Conservation (phyloP, 306 rosid genomes). For the Vicia faba region DNA sequence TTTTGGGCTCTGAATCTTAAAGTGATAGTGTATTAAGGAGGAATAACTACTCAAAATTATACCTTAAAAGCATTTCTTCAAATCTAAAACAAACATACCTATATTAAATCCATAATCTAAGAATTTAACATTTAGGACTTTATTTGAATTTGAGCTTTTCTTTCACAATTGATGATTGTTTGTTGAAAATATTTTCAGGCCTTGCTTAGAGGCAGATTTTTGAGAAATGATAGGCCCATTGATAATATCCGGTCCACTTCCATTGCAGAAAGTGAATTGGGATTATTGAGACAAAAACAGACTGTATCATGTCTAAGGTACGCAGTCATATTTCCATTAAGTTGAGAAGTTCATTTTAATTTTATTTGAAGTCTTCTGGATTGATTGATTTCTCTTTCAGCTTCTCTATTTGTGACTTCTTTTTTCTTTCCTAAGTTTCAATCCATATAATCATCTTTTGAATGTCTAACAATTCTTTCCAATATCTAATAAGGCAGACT, state of each 20-base stretch:
- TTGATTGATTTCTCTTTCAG: constrained; percentile 18
- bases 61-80: constrained; percentile 14
- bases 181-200: constrained; percentile 60
- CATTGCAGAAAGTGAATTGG: constrained; percentile 85
- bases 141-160: constrained; percentile 31
- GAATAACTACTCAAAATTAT: constrained; percentile 9
- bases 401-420: neutral
- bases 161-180: constrained; percentile 37
- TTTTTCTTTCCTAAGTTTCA: neutral
- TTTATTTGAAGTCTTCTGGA: constrained; percentile 26
- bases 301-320: constrained; percentile 97
- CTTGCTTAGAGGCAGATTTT: constrained; percentile 90
- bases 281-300: constrained; percentile 82
- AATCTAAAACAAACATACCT: neutral
- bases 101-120: constrained; percentile 2
- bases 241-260: constrained; percentile 69
- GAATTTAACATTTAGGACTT: constrained; percentile 19
- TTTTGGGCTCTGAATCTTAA: neutral
- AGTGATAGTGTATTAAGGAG: neutral
- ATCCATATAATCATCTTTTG: constrained; percentile 25
- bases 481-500: constrained; percentile 7
- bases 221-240: constrained; percentile 74
- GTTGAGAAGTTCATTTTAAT: constrained; percentile 2
- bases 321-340: constrained; percentile 30
- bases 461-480: constrained; percentile 21